phyloP scores from a whole-genome alignment of 2,329 filamentous ascomycete genomes.

The Ophiobolus disseminans region DNA sequence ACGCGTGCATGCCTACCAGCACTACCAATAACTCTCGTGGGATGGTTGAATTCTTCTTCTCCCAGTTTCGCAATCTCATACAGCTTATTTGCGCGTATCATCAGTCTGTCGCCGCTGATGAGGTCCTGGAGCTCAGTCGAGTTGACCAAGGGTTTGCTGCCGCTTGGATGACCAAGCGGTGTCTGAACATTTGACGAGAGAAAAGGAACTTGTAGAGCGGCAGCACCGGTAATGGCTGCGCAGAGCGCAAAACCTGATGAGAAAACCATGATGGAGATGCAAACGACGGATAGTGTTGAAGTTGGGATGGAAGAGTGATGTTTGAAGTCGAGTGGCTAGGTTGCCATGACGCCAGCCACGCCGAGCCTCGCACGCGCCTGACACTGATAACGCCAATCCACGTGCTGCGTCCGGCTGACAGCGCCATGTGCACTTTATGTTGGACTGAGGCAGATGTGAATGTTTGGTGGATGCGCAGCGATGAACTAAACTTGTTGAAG shows the following conservation, averaged over 20 bases:
- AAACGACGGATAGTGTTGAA: slow-evolving; percentile 9
- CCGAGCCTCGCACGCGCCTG: slow-evolving; percentile 24
- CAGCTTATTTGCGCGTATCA: slow-evolving; percentile 44
- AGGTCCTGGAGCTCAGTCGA: slow-evolving; percentile 45
- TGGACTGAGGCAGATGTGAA: too few species aligned
- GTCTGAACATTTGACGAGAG: slow-evolving; percentile 33
- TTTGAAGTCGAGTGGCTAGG: slow-evolving; percentile 27
- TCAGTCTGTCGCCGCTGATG: slow-evolving; percentile 44
- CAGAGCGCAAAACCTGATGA: slow-evolving; percentile 36
- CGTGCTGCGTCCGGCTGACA: slow-evolving; percentile 18
- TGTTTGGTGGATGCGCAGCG: too few species aligned
- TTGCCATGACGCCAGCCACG: slow-evolving; percentile 36
- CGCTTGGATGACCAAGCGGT: slow-evolving; percentile 28
- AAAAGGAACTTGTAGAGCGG: slow-evolving; percentile 41
- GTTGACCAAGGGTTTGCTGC: slow-evolving; percentile 42
- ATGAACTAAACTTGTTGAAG: too few species aligned
- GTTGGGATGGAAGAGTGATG: slow-evolving; percentile 22
- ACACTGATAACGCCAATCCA: slow-evolving; percentile 33
- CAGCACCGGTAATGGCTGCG: slow-evolving; percentile 33
- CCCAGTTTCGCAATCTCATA: slow-evolving; percentile 53
- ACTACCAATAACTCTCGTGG: slow-evolving; percentile 50
- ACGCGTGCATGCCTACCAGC: slow-evolving; percentile 37
- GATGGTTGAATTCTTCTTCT: slow-evolving; percentile 52
- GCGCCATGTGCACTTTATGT: background rate
- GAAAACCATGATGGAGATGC: slow-evolving; percentile 33